Evolutionary conservation across 2,329 filamentous ascomycete species (phyloP).

Genomic region (Phoma sp.): DNA sequence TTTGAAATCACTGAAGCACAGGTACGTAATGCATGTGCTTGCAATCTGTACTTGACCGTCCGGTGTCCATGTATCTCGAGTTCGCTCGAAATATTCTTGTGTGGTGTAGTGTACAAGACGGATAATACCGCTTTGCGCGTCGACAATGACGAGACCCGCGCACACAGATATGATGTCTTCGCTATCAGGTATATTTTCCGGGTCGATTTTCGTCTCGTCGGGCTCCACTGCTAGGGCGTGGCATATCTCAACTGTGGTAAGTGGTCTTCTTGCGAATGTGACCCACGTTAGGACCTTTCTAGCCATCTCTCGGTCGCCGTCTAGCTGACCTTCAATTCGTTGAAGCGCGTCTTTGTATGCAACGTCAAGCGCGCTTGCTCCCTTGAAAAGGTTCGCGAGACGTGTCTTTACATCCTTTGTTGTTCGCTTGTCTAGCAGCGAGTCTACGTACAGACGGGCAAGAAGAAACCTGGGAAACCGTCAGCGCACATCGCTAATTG

Average conservation of each 20-base stretch:
- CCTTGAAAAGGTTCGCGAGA: constrained; percentile 42
- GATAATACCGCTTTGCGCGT: constrained; percentile 35
- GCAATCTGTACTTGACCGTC: constrained; percentile 29
- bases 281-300: constrained; percentile 33
- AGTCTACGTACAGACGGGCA: constrained; percentile 50
- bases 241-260: constrained; percentile 23
- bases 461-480: constrained; percentile 39
- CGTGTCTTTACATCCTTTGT: constrained; percentile 43
- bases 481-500: not conserved
- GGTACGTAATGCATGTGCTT: constrained; percentile 38
- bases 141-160: constrained; percentile 42
- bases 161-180: constrained; percentile 29
- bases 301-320: constrained; percentile 47
- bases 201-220: constrained; percentile 11
- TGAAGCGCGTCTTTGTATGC: constrained; percentile 55
- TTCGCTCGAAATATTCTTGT: constrained; percentile 39
- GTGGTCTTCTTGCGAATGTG: constrained; percentile 16
- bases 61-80: constrained; percentile 31
- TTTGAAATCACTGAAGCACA: constrained; percentile 34
- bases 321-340: constrained; percentile 52
- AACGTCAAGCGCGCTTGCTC: constrained; percentile 42
- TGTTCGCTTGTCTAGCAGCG: constrained; percentile 42
- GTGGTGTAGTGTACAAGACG: constrained; percentile 42
- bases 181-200: constrained; percentile 20
- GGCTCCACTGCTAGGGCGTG: constrained; percentile 20